Base-by-base conservation (phyloP, 345 rosid genomes). In the Diplotaxis tenuifolia region DNA sequence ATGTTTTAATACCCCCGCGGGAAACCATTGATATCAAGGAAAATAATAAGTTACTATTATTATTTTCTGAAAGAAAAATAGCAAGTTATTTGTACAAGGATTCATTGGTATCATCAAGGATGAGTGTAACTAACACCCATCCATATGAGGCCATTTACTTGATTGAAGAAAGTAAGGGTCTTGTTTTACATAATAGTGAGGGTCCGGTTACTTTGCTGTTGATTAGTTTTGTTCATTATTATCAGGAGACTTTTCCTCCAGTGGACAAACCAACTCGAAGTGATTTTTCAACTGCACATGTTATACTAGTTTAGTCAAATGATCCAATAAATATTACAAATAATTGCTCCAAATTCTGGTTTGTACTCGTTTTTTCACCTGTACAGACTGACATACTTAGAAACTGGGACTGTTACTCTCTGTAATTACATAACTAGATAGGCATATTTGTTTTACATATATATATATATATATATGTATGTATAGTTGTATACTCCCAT, bases 391-490 rank as follows among this genome's bases (percentile, higher is more conserved):
- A 47, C 69, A 10, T 9, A 45, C 57, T 47, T 45, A 52, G 12
- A 52, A 52, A 9, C 16, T 53, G 29, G 40, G 31, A 36, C 42
- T 62, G 75, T 53, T n/a, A n/a, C 42, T 53, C 49, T 47, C 62
- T 62, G 21, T 50, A 20, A 52, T 52, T 52, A 20, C 57, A 52
- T 52, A 52, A 52, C 20, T 52, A 11, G 57, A 20, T 52, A 20
- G 57, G 57, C 57, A 21, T 52, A n/a, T n/a, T n/a, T n/a, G n/a
- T 25, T 25, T 25, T 23, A 1, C 3, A 23, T 3, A 23, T 23
- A 3, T 3, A 23, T 23, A 23, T 23, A 23, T 23, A 3, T 23
- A 23, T 23, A n/a, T n/a, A n/a, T n/a, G n/a, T n/a, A n/a, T n/a
- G n/a, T n/a, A n/a, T n/a, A n/a, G n/a, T n/a, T n/a, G n/a, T n/a